phyloP scores from a whole-genome alignment of 1,284 basidiomycete species.

The Butyriboletus regius region DNA sequence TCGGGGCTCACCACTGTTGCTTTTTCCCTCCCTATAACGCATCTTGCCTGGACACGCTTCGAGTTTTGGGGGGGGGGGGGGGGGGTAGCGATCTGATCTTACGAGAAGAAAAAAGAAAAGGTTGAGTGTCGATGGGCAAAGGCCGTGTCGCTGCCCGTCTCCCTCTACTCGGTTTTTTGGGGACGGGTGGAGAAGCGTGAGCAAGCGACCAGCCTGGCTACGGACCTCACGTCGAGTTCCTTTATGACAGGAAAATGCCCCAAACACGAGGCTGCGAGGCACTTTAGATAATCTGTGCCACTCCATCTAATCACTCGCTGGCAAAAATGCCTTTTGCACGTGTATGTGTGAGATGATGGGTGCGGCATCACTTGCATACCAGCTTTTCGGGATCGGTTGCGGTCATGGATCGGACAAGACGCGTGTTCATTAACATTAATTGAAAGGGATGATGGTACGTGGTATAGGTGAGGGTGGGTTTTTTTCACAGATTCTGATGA shows the following conservation, averaged over 20 bases:
- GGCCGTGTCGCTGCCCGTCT: background rate
- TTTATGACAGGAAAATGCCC: constrained; percentile 16
- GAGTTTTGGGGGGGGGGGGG: background rate
- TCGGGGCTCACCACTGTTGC: constrained; percentile 22
- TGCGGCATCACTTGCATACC: background rate
- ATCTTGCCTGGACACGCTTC: constrained; percentile 5
- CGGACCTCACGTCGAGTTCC: constrained; percentile 7
- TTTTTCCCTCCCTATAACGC: constrained; percentile 18
- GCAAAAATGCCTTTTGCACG: constrained; percentile 24
- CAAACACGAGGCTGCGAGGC: constrained; percentile 20
- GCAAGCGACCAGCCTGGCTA: background rate
- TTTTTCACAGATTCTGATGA: background rate
- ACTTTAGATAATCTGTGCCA: constrained; percentile 24
- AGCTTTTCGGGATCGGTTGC: constrained; percentile 6
- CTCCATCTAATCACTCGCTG: constrained; percentile 11
- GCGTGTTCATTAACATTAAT: background rate
- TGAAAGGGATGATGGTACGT: too few species aligned
- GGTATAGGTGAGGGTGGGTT: too few species aligned
- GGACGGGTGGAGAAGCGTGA: background rate
- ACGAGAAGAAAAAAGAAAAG: background rate
- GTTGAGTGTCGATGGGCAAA: background rate
- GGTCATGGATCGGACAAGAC: constrained; percentile 10
- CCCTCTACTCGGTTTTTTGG: background rate
- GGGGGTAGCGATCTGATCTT: background rate
- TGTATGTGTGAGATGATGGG: constrained; percentile 10